These are phyloP conservation scores for Dioszegia hungarica DNA, from an alignment of 768 basidiomycete species.

Conservation along the genomic window DNA sequence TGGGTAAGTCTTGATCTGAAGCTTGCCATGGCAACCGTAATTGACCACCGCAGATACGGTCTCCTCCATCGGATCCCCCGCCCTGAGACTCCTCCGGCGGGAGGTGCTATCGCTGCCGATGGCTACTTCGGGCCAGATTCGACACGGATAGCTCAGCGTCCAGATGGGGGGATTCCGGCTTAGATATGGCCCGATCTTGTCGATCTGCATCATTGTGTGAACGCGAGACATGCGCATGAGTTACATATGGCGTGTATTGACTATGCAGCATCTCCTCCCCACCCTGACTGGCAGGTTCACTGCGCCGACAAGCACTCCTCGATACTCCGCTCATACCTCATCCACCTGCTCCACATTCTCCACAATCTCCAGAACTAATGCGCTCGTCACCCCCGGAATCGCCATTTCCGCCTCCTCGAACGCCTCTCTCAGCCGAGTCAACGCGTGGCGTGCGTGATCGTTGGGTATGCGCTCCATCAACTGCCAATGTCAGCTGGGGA, in stretches of 20 bases:
- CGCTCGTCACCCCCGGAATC: constrained; percentile 89
- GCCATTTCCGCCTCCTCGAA: constrained; percentile 92
- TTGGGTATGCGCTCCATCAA: constrained; percentile 86
- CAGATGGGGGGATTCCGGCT: background rate
- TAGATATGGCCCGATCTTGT: background rate
- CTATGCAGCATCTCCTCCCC: background rate
- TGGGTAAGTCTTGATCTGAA: constrained; percentile 58
- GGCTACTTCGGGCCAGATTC: constrained; percentile 14
- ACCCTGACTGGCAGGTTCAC: too few relatives aligned
- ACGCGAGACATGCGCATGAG: too few relatives aligned
- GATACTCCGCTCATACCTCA: background rate
- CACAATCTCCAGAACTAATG: constrained; percentile 77
- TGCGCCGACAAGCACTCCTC: too few relatives aligned
- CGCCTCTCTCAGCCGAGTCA: constrained; percentile 80
- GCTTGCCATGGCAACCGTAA: background rate
- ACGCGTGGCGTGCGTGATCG: constrained; percentile 80
- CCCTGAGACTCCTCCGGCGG: constrained; percentile 48
- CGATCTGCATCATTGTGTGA: too few relatives aligned
- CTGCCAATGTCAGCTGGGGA: constrained; percentile 51
- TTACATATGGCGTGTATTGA: background rate
- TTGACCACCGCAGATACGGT: constrained; percentile 61
- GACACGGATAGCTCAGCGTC: background rate
- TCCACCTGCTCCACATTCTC: constrained; percentile 49
- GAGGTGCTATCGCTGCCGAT: constrained; percentile 9
- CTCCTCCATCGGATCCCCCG: constrained; percentile 89